Evolutionary conservation across 1,139 yeast species (phyloP).

Genomic region (Magnusiomyces sp.): DNA sequence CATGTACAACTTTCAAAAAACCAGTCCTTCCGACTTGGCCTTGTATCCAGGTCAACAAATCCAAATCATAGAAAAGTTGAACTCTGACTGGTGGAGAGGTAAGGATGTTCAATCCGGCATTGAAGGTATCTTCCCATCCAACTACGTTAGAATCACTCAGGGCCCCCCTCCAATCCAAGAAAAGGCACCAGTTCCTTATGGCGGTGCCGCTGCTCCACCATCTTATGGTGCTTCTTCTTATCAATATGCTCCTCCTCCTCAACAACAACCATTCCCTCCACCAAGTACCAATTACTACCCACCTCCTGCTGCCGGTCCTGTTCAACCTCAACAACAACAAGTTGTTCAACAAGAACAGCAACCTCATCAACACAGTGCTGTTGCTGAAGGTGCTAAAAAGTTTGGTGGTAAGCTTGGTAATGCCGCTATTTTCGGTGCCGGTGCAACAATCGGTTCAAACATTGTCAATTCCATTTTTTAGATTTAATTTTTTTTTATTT

Average conservation of each 20-base stretch:
- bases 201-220: slow-evolving; percentile 11
- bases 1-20: slow-evolving; percentile 58
- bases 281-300: slow-evolving; percentile 13
- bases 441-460: slow-evolving; percentile 90
- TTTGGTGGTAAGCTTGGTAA: slow-evolving; percentile 82
- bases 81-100: slow-evolving; percentile 92
- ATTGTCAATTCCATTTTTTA: slow-evolving; percentile 77
- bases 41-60: slow-evolving; percentile 61
- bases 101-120: slow-evolving; percentile 39
- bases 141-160: slow-evolving; percentile 49
- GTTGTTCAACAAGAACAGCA: slow-evolving; percentile 14
- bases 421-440: slow-evolving; percentile 95
- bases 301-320: slow-evolving; percentile 11
- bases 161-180: slow-evolving; percentile 1
- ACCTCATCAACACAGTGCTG: slow-evolving; percentile 17
- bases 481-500: slow-evolving; percentile 7
- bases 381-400: slow-evolving; percentile 43
- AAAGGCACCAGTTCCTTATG: neutral
- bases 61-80: slow-evolving; percentile 61
- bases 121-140: slow-evolving; percentile 83
- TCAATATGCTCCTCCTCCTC: slow-evolving; percentile 12
- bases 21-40: slow-evolving; percentile 64
- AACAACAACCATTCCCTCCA: slow-evolving; percentile 16
- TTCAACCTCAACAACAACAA: slow-evolving; percentile 12
- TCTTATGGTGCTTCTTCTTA: slow-evolving; percentile 5